These are phyloP conservation scores for Collybiopsis luxurians DNA, from an alignment of 768 basidiomycete genomes.

Conservation along the genomic window DNA sequence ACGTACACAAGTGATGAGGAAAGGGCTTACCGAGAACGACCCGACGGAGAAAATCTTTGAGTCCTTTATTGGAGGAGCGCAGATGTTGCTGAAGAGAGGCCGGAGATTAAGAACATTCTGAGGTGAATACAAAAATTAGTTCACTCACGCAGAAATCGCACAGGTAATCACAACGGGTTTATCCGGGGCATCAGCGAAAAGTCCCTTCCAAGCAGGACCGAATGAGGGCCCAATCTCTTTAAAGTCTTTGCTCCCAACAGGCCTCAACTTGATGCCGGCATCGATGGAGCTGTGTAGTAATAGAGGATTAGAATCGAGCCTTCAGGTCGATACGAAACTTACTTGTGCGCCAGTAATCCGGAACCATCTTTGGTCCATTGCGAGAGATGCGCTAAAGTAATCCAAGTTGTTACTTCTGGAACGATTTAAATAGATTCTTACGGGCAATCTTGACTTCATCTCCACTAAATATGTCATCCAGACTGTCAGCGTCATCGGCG, in stretches of 20 bases:
- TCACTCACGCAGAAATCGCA: slow-evolving; percentile 23
- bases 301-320: too few species aligned
- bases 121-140: not conserved
- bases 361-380: too few species aligned
- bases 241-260: slow-evolving; percentile 29
- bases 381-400: too few species aligned
- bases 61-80: not conserved
- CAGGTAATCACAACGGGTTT: slow-evolving; percentile 34
- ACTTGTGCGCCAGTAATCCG: too few species aligned
- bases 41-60: too few species aligned
- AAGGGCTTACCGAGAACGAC: not conserved
- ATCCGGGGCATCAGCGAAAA: slow-evolving; percentile 32
- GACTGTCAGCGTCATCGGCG: slow-evolving; percentile 25
- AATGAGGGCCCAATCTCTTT: slow-evolving; percentile 33
- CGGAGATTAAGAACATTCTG: not conserved
- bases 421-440: slow-evolving; percentile 11
- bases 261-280: slow-evolving; percentile 37
- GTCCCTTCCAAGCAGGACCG: slow-evolving; percentile 28
- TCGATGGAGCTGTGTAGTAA: slow-evolving; percentile 28
- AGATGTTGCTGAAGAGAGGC: not conserved
- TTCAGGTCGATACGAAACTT: too few species aligned
- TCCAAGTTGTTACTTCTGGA: not conserved
- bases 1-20: not conserved
- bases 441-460: slow-evolving; percentile 23
- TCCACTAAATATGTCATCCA: slow-evolving; percentile 28